A percentile compares a stretch with the other conserved stretches of the same genome.
phyloP scores from a whole-genome alignment of 352 stramenopile genomes.

The Pythium guiyangense region DNA sequence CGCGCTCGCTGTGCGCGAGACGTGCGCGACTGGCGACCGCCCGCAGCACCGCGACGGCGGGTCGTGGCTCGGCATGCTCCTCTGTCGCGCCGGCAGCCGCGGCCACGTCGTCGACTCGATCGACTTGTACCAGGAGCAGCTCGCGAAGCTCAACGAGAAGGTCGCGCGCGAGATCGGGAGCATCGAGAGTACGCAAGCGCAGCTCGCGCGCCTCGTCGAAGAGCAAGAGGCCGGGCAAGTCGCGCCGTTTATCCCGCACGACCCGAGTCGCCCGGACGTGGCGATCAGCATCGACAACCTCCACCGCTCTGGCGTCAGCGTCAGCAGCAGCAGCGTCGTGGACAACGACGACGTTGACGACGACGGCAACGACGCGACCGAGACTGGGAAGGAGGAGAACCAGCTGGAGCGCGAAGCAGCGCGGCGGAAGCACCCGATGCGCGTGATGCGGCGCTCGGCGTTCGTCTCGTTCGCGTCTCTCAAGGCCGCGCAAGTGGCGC shows the following conservation, averaged over 20 bases:
- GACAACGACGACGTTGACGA: constrained; percentile 14
- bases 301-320: neutral
- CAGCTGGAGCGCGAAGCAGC: constrained; percentile 41
- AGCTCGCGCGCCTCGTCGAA: constrained; percentile 42
- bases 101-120: constrained; percentile 50
- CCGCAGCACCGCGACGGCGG: constrained; percentile 40
- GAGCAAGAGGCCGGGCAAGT: constrained; percentile 18
- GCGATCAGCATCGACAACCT: constrained; percentile 4
- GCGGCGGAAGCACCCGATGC: constrained; percentile 45
- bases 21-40: constrained; percentile 19
- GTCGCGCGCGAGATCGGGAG: constrained; percentile 55
- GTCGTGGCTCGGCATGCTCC: constrained; percentile 36
- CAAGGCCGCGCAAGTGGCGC: constrained; percentile 60
- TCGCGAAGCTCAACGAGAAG: constrained; percentile 51
- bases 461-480: constrained; percentile 81
- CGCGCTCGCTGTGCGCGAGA: constrained; percentile 41
- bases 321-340: constrained; percentile 17
- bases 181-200: constrained; percentile 52
- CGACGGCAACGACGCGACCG: constrained; percentile 11
- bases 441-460: constrained; percentile 58
- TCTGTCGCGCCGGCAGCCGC: constrained; percentile 32
- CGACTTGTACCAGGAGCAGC: constrained; percentile 50
- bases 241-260: constrained; percentile 6
- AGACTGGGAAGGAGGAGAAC: constrained; percentile 33
- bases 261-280: neutral